These are phyloP conservation scores for Euphrasia confusa DNA, from an alignment of 257 asterid species.

Conservation along the genomic window DNA sequence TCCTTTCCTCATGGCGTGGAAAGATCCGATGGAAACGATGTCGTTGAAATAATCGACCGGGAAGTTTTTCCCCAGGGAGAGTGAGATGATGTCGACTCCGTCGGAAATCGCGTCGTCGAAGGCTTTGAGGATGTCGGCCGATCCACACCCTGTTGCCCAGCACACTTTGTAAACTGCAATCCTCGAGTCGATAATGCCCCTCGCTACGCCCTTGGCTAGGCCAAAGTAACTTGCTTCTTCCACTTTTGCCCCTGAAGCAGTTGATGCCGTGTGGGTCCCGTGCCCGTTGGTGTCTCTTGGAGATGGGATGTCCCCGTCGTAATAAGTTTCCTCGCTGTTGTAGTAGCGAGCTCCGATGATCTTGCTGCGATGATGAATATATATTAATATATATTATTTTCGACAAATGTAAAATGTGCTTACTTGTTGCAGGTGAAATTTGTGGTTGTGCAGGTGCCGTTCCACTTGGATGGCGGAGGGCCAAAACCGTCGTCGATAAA, in stretches of 20 bases:
- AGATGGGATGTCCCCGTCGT: slow-evolving; percentile 31
- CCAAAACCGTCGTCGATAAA: slow-evolving; percentile 41
- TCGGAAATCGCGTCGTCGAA: slow-evolving; percentile 73
- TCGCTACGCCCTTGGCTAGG: slow-evolving; percentile 44
- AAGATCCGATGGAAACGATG: slow-evolving; percentile 66
- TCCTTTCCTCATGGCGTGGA: slow-evolving; percentile 64
- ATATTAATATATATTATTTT: too few species aligned
- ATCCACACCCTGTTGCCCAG: slow-evolving; percentile 39
- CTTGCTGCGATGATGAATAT: slow-evolving; percentile 27
- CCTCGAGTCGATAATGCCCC: slow-evolving; percentile 51
- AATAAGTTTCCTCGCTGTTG: slow-evolving; percentile 23
- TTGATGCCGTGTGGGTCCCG: slow-evolving; percentile 67
- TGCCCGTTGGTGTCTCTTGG: slow-evolving; percentile 57
- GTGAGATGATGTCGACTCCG: slow-evolving; percentile 60
- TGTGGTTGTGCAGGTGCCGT: slow-evolving; percentile 39
- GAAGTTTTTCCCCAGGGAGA: slow-evolving; percentile 43
- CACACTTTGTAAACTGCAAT: slow-evolving; percentile 55
- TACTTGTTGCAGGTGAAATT: slow-evolving; percentile 75
- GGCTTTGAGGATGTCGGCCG: slow-evolving; percentile 59
- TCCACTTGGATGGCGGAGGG: slow-evolving; percentile 59
- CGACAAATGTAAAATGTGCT: background rate
- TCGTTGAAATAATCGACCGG: slow-evolving; percentile 54
- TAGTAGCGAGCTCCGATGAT: slow-evolving; percentile 46
- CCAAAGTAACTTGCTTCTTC: slow-evolving; percentile 45
- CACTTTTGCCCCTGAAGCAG: slow-evolving; percentile 46